Conservation (phyloP, 345 rosid genomes). For the Nasturtium officinale region DNA sequence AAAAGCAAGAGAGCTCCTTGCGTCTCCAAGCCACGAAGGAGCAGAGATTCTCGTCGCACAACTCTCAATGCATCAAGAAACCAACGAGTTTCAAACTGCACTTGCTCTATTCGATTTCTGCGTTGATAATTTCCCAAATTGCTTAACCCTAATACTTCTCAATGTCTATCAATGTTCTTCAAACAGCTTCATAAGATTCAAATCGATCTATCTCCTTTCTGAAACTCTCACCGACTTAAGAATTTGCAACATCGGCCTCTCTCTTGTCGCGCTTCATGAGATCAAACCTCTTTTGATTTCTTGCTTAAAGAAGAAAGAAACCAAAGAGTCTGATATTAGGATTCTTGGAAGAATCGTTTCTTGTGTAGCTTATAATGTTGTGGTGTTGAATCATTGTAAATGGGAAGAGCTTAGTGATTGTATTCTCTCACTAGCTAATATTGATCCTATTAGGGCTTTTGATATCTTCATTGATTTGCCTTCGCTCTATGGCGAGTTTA, state of each 20-base stretch:
- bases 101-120: not conserved
- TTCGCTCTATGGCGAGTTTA: not conserved
- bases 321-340: too few relatives aligned
- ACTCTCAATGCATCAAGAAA: not conserved
- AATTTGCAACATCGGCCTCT: not conserved
- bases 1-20: not conserved
- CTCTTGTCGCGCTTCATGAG: not conserved
- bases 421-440: not conserved
- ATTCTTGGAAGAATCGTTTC: too few relatives aligned
- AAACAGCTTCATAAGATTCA: not conserved
- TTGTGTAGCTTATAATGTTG: too few relatives aligned
- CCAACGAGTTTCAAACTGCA: not conserved
- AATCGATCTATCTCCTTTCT: not conserved
- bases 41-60: not conserved
- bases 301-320: too few relatives aligned
- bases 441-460: not conserved
- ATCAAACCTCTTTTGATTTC: too few relatives aligned
- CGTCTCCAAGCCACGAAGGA: not conserved
- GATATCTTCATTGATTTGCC: conserved; percentile 19
- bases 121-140: not conserved
- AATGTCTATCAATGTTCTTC: not conserved
- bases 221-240: not conserved
- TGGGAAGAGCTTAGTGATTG: conserved; percentile 26
- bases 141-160: not conserved
- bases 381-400: too few relatives aligned